Conservation (phyloP, 2,329 filamentous ascomycete genomes). For the Sporothrix euskadiensis region DNA sequence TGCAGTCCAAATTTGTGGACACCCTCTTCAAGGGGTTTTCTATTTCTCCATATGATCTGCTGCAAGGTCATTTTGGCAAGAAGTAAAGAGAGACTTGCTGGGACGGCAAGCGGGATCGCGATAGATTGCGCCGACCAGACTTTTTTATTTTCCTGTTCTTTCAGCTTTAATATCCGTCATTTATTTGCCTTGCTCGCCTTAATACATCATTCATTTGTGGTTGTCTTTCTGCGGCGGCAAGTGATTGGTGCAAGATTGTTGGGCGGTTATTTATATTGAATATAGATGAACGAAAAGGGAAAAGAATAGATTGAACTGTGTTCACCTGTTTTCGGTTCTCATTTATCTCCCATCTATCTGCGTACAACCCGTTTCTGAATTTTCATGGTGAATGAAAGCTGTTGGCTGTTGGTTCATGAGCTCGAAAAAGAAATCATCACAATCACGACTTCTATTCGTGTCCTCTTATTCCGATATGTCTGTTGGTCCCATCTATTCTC, state of each 20-base stretch:
- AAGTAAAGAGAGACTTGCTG: background rate
- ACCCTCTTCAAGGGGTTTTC: constrained; percentile 7
- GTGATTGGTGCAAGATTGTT: constrained; percentile 16
- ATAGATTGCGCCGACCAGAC: constrained; percentile 17
- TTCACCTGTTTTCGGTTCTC: background rate
- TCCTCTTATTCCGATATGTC: background rate
- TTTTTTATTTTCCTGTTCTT: background rate
- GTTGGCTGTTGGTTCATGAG: background rate
- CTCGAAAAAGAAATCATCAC: background rate
- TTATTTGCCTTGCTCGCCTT: background rate
- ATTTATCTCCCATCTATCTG: background rate
- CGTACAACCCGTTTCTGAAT: background rate
- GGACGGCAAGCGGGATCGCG: constrained; percentile 19
- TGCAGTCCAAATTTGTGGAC: background rate
- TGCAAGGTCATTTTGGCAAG: background rate
- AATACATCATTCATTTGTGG: background rate
- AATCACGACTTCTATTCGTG: background rate
- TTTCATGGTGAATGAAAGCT: background rate
- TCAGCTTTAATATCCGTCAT: background rate
- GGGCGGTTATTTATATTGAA: background rate
- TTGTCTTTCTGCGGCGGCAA: background rate
- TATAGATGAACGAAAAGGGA: background rate
- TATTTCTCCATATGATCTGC: constrained; percentile 21
- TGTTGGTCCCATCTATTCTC: background rate
- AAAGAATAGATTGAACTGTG: constrained; percentile 5